Evolutionary conservation across 306 rosid species (phyloP).

Genomic region (Prunus mira): DNA sequence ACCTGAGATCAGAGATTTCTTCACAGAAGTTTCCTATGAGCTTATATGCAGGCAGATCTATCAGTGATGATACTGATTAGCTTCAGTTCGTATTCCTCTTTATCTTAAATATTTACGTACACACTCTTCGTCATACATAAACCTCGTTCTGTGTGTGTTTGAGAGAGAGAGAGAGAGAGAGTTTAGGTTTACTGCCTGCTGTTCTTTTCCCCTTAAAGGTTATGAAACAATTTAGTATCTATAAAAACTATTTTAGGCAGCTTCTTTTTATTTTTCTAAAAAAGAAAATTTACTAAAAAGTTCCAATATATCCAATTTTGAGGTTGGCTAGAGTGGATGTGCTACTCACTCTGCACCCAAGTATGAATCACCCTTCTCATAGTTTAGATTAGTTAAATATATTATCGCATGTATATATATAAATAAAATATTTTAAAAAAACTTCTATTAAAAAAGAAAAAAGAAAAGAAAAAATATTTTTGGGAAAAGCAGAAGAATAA

Average conservation of each 20-base stretch:
- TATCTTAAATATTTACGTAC: not conserved
- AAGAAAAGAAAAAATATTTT: not conserved
- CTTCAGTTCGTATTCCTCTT: not conserved
- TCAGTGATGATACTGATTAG: too few species aligned
- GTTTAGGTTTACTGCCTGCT: not conserved
- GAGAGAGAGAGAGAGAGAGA: too few species aligned
- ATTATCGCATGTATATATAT: too few species aligned
- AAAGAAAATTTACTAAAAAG: too few species aligned
- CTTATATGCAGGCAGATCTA: not conserved
- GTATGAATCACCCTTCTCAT: rapidly evolving
- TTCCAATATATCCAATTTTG: not conserved
- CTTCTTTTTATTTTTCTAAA: not conserved
- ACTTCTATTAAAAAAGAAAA: not conserved
- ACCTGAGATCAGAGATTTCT: not conserved
- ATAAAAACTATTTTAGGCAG: not conserved
- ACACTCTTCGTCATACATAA: not conserved
- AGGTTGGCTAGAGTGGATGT: rapidly evolving
- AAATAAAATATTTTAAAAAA: too few species aligned
- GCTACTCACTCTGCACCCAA: rapidly evolving
- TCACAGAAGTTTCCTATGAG: not conserved
- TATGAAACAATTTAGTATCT: not conserved
- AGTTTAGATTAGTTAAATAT: too few species aligned
- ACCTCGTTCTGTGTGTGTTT: not conserved
- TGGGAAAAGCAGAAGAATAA: not conserved
- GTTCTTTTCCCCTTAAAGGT: not conserved